Evolutionary conservation across 306 rosid species (phyloP).

Genomic region (Fagus sylvatica): DNA sequence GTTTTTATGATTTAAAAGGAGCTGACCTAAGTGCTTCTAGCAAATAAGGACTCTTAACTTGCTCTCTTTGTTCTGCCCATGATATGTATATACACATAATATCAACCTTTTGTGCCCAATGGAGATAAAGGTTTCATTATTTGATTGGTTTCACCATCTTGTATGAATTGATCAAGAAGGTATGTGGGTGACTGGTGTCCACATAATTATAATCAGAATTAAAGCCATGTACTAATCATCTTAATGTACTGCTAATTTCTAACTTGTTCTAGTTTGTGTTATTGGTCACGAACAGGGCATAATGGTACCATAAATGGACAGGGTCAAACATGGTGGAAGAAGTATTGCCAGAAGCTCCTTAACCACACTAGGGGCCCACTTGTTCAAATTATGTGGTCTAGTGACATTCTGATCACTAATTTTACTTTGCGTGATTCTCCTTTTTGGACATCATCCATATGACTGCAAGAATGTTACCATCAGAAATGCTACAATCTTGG

Average conservation of each 20-base stretch:
- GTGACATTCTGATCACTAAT: constrained; percentile 75
- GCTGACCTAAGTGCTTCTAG: neutral
- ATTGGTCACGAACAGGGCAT: constrained; percentile 66
- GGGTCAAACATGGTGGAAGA: constrained; percentile 97
- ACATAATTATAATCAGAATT: constrained; percentile 5
- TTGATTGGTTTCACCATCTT: neutral
- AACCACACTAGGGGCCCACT: constrained; percentile 97
- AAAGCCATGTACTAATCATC: constrained; percentile 3
- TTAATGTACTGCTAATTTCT: constrained; percentile 21
- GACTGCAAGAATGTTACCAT: constrained; percentile 94
- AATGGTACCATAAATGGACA: constrained; percentile 97
- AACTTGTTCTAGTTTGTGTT: constrained; percentile 33
- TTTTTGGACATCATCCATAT: constrained; percentile 98
- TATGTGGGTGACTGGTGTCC: constrained; percentile 19
- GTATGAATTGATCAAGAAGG: constrained; percentile 1
- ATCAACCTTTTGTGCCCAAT: constrained; percentile 4
- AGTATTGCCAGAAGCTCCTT: constrained; percentile 92
- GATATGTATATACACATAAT: neutral
- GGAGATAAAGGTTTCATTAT: neutral
- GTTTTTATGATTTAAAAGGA: neutral
- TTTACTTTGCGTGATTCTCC: constrained; percentile 94
- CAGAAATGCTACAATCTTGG: constrained; percentile 77
- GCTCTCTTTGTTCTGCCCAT: neutral
- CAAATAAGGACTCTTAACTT: neutral
- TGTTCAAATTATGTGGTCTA: constrained; percentile 98